Conservation (phyloP, 805 yeast genomes). For the Kazachstania martiniae region DNA sequence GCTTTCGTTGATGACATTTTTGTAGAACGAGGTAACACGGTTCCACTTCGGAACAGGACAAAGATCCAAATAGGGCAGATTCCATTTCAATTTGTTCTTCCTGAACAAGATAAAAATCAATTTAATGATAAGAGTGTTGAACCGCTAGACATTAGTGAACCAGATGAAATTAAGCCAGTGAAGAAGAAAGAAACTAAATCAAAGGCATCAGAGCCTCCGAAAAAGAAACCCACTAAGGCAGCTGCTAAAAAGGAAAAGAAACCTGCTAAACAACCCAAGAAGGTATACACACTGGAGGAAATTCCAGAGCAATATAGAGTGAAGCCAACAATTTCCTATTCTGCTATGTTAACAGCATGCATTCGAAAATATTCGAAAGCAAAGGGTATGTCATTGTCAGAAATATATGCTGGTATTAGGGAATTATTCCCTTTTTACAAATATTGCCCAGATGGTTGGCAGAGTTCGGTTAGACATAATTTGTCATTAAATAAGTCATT, state of each 20-base stretch:
- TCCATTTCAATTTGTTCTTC: constrained; percentile 77
- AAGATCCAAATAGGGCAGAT: constrained; percentile 90
- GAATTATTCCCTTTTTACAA: constrained; percentile 84
- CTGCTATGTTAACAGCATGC: constrained; percentile 71
- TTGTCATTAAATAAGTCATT: constrained; percentile 79
- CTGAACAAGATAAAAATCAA: constrained; percentile 44
- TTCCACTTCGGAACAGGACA: constrained; percentile 71
- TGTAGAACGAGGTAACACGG: constrained; percentile 84
- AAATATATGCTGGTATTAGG: constrained; percentile 77
- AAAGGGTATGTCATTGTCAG: constrained; percentile 71
- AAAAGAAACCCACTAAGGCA: constrained; percentile 29
- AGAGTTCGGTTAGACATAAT: constrained; percentile 84
- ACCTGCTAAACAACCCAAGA: constrained; percentile 45
- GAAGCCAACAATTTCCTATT: constrained; percentile 76
- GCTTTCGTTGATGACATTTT: constrained; percentile 90
- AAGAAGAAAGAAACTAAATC: constrained; percentile 7
- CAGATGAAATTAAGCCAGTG: constrained; percentile 2
- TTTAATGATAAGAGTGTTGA: constrained; percentile 13
- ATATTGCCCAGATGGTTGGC: constrained; percentile 98
- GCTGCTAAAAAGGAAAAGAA: constrained; percentile 40
- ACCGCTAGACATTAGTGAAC: not conserved
- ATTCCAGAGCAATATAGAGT: constrained; percentile 80
- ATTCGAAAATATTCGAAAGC: constrained; percentile 54
- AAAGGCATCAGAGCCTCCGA: constrained; percentile 8
- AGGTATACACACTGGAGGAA: constrained; percentile 65